phyloP scores from a whole-genome alignment of 2,329 filamentous ascomycete species.

The Alternaria sp. region DNA sequence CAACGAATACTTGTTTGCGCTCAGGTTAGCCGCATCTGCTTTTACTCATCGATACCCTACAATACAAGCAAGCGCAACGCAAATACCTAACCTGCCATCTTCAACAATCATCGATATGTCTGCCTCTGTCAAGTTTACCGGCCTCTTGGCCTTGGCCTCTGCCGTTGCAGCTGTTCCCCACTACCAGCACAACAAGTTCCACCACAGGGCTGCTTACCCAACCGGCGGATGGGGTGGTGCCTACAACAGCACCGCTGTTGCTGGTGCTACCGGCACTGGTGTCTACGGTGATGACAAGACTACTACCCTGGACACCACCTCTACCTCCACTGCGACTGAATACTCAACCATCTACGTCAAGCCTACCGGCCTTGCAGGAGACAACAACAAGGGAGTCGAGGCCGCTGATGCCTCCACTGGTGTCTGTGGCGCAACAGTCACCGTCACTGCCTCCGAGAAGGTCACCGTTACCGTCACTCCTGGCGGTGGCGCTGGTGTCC shows the following conservation, averaged over 20 bases:
- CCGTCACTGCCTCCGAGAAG: slow-evolving; percentile 53
- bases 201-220: slow-evolving; percentile 42
- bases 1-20: slow-evolving; percentile 18
- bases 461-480: slow-evolving; percentile 54
- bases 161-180: slow-evolving; percentile 52
- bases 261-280: slow-evolving; percentile 34
- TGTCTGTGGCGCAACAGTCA: slow-evolving; percentile 43
- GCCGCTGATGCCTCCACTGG: slow-evolving; percentile 28
- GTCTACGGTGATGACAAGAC: slow-evolving; percentile 30
- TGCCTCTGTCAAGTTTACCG: slow-evolving; percentile 49
- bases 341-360: slow-evolving; percentile 36
- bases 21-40: slow-evolving; percentile 21
- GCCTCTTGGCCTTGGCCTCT: slow-evolving; percentile 55
- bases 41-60: slow-evolving; percentile 15
- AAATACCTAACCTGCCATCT: slow-evolving; percentile 4
- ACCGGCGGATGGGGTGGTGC: slow-evolving; percentile 42
- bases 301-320: slow-evolving; percentile 35
- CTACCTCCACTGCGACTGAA: slow-evolving; percentile 39
- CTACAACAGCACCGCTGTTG: slow-evolving; percentile 37
- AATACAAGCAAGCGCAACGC: slow-evolving; percentile 13
- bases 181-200: slow-evolving; percentile 40
- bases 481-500: slow-evolving; percentile 26
- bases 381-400: slow-evolving; percentile 23
- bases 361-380: slow-evolving; percentile 26
- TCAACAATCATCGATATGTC: slow-evolving; percentile 43